Conservation (phyloP, 1,139 yeast genomes). For the Pichia inconspicua region DNA sequence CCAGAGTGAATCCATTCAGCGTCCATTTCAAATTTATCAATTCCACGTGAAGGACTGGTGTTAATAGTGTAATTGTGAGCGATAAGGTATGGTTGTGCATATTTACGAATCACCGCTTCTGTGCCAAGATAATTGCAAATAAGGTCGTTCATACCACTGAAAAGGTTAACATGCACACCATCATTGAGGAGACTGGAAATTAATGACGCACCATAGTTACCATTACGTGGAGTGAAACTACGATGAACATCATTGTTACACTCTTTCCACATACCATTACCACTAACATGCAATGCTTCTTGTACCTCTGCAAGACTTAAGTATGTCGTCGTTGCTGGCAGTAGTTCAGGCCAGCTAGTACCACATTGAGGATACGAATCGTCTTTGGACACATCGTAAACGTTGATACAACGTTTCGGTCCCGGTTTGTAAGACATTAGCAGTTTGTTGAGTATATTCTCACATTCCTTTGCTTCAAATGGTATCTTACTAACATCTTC, state of each 20-base stretch:
- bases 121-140: conserved; percentile 83
- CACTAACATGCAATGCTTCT: conserved; percentile 46
- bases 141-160: conserved; percentile 83
- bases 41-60: conserved; percentile 4
- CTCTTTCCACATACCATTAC: conserved; percentile 54
- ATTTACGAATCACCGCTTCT: conserved; percentile 49
- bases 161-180: conserved; percentile 58
- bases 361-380: conserved; percentile 88
- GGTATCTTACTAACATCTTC: conserved; percentile 23
- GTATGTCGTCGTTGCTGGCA: conserved; percentile 52
- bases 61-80: neutral
- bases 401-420: conserved; percentile 50
- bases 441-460: conserved; percentile 35
- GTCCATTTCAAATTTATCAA: conserved; percentile 13
- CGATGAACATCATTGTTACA: conserved; percentile 57
- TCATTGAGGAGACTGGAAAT: conserved; percentile 55
- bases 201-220: conserved; percentile 49
- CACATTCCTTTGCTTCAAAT: conserved; percentile 42
- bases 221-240: conserved; percentile 38
- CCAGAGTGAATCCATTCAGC: conserved; percentile 48
- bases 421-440: conserved; percentile 7
- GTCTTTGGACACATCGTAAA: conserved; percentile 67
- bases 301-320: conserved; percentile 50
- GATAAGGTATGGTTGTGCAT: conserved; percentile 3
- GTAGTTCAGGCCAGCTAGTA: conserved; percentile 85